phyloP scores from a whole-genome alignment of 192 early-diverging fungal genomes.

The Irineochytrium annulatum region DNA sequence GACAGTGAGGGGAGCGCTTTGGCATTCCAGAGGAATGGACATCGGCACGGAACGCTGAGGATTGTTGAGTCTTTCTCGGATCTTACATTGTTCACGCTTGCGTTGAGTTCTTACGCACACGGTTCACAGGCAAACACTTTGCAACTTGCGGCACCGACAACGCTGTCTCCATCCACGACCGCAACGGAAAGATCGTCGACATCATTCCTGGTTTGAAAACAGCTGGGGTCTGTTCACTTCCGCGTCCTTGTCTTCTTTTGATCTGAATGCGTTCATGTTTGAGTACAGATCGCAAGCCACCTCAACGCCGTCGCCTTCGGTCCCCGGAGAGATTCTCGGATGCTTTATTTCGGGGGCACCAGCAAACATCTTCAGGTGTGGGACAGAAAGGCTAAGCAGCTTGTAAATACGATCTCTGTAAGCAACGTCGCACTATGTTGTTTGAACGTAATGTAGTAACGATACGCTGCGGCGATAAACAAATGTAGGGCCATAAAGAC shows the following conservation, averaged over 20 bases:
- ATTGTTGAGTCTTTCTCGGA: no score
- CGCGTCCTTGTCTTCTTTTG: no score
- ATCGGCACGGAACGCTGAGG: no score
- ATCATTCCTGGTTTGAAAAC: not conserved
- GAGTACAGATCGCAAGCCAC: not conserved
- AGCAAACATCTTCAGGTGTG: slow-evolving; percentile 11
- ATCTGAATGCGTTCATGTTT: no score
- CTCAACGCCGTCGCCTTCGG: slow-evolving; percentile 9
- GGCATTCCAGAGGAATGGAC: no score
- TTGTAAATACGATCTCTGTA: slow-evolving; percentile 2
- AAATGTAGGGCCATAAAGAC: slow-evolving; percentile 7
- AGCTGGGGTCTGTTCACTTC: no score
- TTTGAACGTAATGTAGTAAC: slow-evolving; percentile 1
- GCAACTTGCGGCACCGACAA: not conserved
- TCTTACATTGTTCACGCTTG: no score
- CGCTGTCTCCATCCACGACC: not conserved
- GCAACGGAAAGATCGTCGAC: not conserved
- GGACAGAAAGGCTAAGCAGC: slow-evolving; percentile 20
- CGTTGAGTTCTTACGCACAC: no score
- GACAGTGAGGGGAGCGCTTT: no score
- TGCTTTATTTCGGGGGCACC: slow-evolving; percentile 22
- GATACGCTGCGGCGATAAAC: not conserved
- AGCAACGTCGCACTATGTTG: not conserved
- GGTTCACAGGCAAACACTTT: slow-evolving; percentile 2
- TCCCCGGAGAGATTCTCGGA: slow-evolving; percentile 9